Percentiles rank a stretch among this genome's conserved stretches.
Conservation (phyloP, 305 asterid genomes). For the Caryopteris hybrid region DNA sequence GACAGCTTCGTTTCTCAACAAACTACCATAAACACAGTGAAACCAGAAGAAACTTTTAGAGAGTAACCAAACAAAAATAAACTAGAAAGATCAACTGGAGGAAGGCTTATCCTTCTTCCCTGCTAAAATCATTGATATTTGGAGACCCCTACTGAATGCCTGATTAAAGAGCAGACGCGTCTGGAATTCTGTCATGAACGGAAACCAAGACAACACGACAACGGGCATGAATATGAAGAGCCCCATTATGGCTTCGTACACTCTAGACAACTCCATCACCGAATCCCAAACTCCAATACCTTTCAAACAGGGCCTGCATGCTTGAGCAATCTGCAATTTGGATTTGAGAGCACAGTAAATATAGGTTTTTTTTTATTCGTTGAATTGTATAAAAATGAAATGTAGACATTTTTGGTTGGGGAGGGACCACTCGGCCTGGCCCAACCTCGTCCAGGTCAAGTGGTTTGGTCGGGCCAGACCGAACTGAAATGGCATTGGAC, state of each 20-base stretch:
- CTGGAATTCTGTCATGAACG: constrained; percentile 90
- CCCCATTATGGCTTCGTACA: constrained; percentile 90
- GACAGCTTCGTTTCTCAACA: too few species aligned
- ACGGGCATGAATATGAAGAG: constrained; percentile 73
- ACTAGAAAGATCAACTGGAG: constrained; percentile 20
- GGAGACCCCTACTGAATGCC: constrained; percentile 97
- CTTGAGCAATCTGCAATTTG: constrained; percentile 66
- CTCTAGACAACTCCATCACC: constrained; percentile 86
- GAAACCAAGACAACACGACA: constrained; percentile 91
- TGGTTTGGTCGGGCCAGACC: too few species aligned
- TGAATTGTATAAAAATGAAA: background rate
- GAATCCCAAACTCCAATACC: constrained; percentile 83
- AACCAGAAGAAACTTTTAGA: too few species aligned
- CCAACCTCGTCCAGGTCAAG: too few species aligned
- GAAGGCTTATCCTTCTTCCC: constrained; percentile 70
- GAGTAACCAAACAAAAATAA: too few species aligned
- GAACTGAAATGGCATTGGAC: too few species aligned
- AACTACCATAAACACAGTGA: too few species aligned
- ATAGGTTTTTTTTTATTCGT: too few species aligned
- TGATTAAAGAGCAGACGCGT: constrained; percentile 89
- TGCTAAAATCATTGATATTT: constrained; percentile 92
- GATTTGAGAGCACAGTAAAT: background rate
- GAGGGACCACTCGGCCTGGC: too few species aligned
- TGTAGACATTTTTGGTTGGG: background rate
- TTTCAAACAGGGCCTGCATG: constrained; percentile 67